Base-by-base conservation (phyloP, 805 yeast genomes). In the Candida parachauliodes region DNA sequence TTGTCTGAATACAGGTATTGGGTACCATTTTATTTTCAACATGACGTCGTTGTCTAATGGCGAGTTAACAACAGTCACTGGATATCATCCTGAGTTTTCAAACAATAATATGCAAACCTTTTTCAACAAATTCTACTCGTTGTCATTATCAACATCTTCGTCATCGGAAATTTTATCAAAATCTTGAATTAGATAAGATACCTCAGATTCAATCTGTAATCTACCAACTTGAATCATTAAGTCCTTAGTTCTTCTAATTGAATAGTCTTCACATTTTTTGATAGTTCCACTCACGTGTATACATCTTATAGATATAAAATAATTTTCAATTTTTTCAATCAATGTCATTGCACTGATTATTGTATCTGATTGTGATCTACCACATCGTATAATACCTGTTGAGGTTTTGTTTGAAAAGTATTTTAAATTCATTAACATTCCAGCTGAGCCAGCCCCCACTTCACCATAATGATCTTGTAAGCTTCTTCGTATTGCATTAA, bases 261-360 rank as follows among this genome's bases (percentile, higher is more conserved):
- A 82, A 41, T 69, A 75, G 46, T 79, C 74, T 54, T 89, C 95
- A 46, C 94, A 77, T 52, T 86, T 87, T 54, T 80, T 81, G 22
- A 89, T 88, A 0, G 96, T 88, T 0, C 96, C 98, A 51, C 95
- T 81, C 0, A 86, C 78, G 40, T 82, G 83, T 4, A 74, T 61
- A 20, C 85, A 81, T 38, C 80, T 68, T 11, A 88, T 57, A 8
- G 83, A 70, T 4, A 79, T 74, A 5, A 62, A 60, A 21, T 52
- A 52, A 16, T 72, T 77, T 12, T 70, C 79, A 2, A 88, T 50
- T 20, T 62, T 61, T 27, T 66, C 67, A 8, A 82, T 74, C 33
- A 80, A 55, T 1, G 78, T 63, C 43, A 91, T 55, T 0, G 95
- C 86, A 0, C 83, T 86, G 40, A 86, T 65, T 1, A 87, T 75